phyloP scores from a whole-genome alignment of 1,139 yeast genomes.

The Yamadazyma blattariae region DNA sequence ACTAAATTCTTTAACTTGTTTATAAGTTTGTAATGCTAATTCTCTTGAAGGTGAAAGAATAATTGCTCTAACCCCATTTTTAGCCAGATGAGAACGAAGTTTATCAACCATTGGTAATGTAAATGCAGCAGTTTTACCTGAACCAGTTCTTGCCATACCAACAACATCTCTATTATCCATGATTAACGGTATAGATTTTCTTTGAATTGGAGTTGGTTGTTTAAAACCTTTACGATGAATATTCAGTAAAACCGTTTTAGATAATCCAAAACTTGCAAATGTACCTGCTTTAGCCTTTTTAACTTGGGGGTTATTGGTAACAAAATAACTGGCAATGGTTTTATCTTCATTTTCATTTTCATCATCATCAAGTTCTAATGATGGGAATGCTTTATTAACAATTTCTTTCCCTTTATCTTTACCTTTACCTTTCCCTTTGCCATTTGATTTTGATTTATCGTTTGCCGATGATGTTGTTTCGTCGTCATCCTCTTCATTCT shows the following conservation, averaged over 20 bases:
- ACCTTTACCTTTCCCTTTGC: slow-evolving; percentile 2
- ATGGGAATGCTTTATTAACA: slow-evolving; percentile 50
- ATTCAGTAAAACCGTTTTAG: slow-evolving; percentile 66
- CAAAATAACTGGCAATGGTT: slow-evolving; percentile 31
- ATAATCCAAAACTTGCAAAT: slow-evolving; percentile 87
- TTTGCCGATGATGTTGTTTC: not conserved
- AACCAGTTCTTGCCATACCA: slow-evolving; percentile 98
- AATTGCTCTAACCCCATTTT: slow-evolving; percentile 81
- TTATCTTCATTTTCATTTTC: slow-evolving; percentile 38
- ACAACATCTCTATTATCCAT: slow-evolving; percentile 90
- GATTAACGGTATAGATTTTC: slow-evolving; percentile 89
- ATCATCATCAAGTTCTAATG: slow-evolving; percentile 65
- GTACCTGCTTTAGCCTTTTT: slow-evolving; percentile 77
- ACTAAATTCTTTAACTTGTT: slow-evolving; percentile 85
- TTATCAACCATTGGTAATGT: slow-evolving; percentile 87
- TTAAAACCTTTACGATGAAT: slow-evolving; percentile 83
- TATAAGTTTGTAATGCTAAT: slow-evolving; percentile 87
- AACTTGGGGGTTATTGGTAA: slow-evolving; percentile 41
- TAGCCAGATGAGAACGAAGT: slow-evolving; percentile 77
- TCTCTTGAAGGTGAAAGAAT: slow-evolving; percentile 91
- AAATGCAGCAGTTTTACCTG: slow-evolving; percentile 96
- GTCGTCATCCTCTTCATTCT: slow-evolving; percentile 35
- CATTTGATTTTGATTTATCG: slow-evolving; percentile 14
- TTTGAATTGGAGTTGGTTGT: slow-evolving; percentile 96
- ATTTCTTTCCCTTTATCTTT: slow-evolving; percentile 15